Evolutionary conservation across 2,329 filamentous ascomycete genomes (phyloP).

Genomic region (Cladosporium sp.): DNA sequence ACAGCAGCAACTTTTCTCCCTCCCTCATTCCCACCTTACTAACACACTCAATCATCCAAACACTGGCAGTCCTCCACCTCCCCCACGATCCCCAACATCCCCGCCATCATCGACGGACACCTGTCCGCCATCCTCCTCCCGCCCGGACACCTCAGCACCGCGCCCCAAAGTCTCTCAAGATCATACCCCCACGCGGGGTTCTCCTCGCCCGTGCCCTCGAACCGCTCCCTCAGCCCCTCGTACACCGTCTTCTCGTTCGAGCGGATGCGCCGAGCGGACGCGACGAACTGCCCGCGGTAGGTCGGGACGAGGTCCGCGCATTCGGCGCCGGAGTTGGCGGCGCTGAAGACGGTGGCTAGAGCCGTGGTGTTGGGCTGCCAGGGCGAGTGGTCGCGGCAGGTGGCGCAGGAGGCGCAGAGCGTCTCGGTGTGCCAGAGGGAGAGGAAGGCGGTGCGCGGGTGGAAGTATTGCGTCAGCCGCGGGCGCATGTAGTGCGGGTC

Average conservation of each 20-base stretch:
- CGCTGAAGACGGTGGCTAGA: conserved; percentile 32
- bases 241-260: conserved; percentile 32
- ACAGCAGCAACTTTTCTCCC: background rate
- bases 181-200: conserved; percentile 32
- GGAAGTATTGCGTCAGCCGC: conserved; percentile 35
- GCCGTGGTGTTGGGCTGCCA: conserved; percentile 36
- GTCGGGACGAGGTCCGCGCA: conserved; percentile 31
- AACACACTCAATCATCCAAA: conserved; percentile 14
- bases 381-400: conserved; percentile 35
- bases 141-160: conserved; percentile 29
- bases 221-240: conserved; percentile 24
- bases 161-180: conserved; percentile 34
- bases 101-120: conserved; percentile 22
- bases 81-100: conserved; percentile 16
- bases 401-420: conserved; percentile 27
- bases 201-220: conserved; percentile 26
- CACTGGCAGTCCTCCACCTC: conserved; percentile 21
- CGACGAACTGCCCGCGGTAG: conserved; percentile 45
- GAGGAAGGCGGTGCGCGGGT: conserved; percentile 40
- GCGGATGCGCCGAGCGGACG: conserved; percentile 38
- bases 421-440: conserved; percentile 35
- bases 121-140: conserved; percentile 17
- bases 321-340: conserved; percentile 17
- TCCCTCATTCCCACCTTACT: background rate
- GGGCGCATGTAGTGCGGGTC: conserved; percentile 34